Percentiles rank a stretch among this genome's conserved stretches.
Evolutionary conservation across 2,329 filamentous ascomycete species (phyloP).

Genomic region (Chaetomiaceae sp.): DNA sequence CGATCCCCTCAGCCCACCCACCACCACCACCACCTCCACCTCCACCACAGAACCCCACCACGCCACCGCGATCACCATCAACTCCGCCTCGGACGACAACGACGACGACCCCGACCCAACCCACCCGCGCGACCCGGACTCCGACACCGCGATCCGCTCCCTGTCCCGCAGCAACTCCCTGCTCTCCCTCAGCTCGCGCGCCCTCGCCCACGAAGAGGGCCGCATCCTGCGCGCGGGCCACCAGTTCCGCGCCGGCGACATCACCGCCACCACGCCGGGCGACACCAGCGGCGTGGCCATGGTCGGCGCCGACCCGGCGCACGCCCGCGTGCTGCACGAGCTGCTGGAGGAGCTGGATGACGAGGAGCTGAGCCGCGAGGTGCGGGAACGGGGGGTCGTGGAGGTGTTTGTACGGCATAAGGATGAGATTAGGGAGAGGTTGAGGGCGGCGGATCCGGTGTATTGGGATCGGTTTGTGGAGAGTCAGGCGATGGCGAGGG

Average conservation of each 20-base stretch:
- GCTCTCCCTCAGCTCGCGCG: constrained; percentile 44
- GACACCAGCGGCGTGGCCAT: constrained; percentile 36
- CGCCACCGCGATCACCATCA: constrained; percentile 2
- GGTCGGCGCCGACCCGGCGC: constrained; percentile 44
- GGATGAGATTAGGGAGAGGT: constrained; percentile 41
- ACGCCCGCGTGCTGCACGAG: constrained; percentile 49
- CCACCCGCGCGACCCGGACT: constrained; percentile 38
- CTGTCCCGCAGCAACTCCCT: constrained; percentile 49
- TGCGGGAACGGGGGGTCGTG: constrained; percentile 53
- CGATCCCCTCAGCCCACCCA: too few species aligned
- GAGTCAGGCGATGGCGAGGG: constrained; percentile 52
- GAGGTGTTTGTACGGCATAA: constrained; percentile 55
- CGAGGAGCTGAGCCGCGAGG: constrained; percentile 47
- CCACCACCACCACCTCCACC: too few species aligned
- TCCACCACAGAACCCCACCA: constrained; percentile 4
- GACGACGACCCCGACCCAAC: constrained; percentile 49
- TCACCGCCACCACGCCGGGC: neutral
- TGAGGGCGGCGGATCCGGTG: constrained; percentile 58
- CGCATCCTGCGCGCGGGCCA: constrained; percentile 51
- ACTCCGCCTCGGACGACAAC: constrained; percentile 35
- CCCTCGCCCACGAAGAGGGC: constrained; percentile 52
- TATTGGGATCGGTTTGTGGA: constrained; percentile 60
- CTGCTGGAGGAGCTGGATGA: constrained; percentile 59
- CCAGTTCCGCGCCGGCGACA: constrained; percentile 48
- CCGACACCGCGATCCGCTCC: constrained; percentile 32